Percentiles rank a stretch among this genome's conserved stretches.
phyloP scores from a whole-genome alignment of 192 early-diverging fungal genomes.

The Spizellomyces sp. region DNA sequence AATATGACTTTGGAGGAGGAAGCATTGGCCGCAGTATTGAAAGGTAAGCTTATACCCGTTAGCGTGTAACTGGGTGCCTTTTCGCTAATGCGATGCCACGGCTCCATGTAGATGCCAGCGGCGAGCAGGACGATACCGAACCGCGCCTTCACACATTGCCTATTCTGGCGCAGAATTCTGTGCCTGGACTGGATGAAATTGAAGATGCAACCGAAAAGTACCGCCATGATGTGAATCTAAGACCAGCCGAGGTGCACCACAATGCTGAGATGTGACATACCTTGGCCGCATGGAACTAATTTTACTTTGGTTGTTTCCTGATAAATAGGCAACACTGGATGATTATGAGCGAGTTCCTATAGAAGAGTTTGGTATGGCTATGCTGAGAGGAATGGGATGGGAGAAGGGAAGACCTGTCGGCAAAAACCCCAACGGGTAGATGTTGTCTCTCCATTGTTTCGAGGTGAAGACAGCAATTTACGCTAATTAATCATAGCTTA shows the following conservation, averaged over 20 bases:
- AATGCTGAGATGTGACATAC: no score
- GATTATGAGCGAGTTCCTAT: slow-evolving; percentile 85
- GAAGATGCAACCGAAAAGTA: slow-evolving; percentile 60
- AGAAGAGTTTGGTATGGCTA: slow-evolving; percentile 84
- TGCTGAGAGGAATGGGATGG: slow-evolving; percentile 93
- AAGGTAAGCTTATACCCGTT: background rate
- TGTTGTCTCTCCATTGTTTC: background rate
- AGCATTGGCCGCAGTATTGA: slow-evolving; percentile 31
- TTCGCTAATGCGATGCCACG: background rate
- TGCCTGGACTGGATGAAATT: slow-evolving; percentile 45
- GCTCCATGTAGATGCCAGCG: slow-evolving; percentile 16
- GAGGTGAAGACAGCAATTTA: background rate
- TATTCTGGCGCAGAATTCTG: slow-evolving; percentile 46
- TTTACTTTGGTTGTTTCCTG: no score
- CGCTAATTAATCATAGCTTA: slow-evolving; percentile 17
- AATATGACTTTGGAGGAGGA: slow-evolving; percentile 31
- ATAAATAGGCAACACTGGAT: slow-evolving; percentile 50
- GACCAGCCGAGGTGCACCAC: slow-evolving; percentile 52
- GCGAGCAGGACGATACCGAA: background rate
- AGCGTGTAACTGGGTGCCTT: background rate
- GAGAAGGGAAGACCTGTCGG: slow-evolving; percentile 64
- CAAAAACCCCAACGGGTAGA: slow-evolving; percentile 46
- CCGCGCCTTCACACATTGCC: slow-evolving; percentile 30
- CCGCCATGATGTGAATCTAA: slow-evolving; percentile 59
- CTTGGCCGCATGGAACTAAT: no score